Evolutionary conservation across 768 basidiomycete species (phyloP).

Genomic region (Podaxis rugospora): DNA sequence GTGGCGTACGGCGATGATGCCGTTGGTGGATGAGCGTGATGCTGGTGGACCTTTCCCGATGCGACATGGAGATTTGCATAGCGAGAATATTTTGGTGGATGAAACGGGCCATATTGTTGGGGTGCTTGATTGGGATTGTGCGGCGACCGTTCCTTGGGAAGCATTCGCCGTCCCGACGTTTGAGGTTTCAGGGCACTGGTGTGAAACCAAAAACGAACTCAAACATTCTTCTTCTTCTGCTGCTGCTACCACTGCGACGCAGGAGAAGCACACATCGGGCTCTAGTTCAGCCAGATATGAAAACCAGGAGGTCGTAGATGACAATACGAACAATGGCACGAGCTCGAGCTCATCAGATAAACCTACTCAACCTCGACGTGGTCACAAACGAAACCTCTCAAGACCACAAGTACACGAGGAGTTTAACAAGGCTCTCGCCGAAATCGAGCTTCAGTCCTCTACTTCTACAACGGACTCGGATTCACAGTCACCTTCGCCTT

Average conservation of each 20-base stretch:
- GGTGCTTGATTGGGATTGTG: constrained; percentile 39
- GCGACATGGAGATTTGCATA: constrained; percentile 38
- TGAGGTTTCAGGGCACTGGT: constrained; percentile 35
- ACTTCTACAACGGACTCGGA: constrained; percentile 5
- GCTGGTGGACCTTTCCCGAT: constrained; percentile 37
- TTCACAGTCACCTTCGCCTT: constrained; percentile 4
- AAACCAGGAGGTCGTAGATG: background rate
- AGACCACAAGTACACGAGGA: constrained; percentile 15
- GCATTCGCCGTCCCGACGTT: constrained; percentile 38
- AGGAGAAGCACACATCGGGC: background rate
- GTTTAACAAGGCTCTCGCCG: constrained; percentile 14
- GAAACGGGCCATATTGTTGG: constrained; percentile 35
- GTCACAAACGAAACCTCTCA: constrained; percentile 8
- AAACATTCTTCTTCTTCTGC: background rate
- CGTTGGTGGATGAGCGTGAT: constrained; percentile 33
- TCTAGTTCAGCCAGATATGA: background rate
- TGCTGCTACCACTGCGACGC: background rate
- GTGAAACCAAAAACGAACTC: constrained; percentile 21
- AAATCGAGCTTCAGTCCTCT: constrained; percentile 11
- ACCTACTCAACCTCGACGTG: background rate
- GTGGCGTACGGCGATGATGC: constrained; percentile 38
- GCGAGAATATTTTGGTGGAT: constrained; percentile 38
- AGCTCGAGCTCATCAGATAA: background rate
- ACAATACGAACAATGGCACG: background rate
- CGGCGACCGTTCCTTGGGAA: constrained; percentile 40